phyloP scores from a whole-genome alignment of 495 filamentous ascomycete genomes.

The Opeltia flavorubescens region DNA sequence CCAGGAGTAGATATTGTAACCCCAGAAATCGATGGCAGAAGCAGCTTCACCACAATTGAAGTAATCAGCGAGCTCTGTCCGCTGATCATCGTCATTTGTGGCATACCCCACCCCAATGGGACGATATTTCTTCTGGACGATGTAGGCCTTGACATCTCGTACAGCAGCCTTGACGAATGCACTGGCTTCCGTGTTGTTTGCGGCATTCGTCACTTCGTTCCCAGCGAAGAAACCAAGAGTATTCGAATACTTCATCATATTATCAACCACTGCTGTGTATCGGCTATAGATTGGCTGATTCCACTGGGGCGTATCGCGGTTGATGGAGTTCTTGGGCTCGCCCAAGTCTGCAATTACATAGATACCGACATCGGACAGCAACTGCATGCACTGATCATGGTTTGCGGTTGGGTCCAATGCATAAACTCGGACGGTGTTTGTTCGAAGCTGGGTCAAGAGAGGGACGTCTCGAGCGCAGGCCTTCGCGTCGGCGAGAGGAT shows the following conservation, averaged over 20 bases:
- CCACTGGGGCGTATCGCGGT: slow-evolving; percentile 66
- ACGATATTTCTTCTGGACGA: slow-evolving; percentile 61
- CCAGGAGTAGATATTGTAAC: slow-evolving; percentile 99
- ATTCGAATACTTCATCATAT: slow-evolving; percentile 66
- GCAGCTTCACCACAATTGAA: slow-evolving; percentile 69
- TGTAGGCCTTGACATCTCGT: slow-evolving; percentile 87
- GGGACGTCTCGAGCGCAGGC: slow-evolving; percentile 73
- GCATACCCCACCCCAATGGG: slow-evolving; percentile 87
- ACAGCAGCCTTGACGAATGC: slow-evolving; percentile 95
- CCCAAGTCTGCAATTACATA: slow-evolving; percentile 87
- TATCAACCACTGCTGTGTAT: slow-evolving; percentile 76
- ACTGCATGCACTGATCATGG: slow-evolving; percentile 73
- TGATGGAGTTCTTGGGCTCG: slow-evolving; percentile 66
- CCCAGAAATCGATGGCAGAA: slow-evolving; percentile 82
- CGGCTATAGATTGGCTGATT: slow-evolving; percentile 56
- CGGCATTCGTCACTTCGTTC: slow-evolving; percentile 85
- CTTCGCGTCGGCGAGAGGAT: slow-evolving; percentile 57
- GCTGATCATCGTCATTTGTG: slow-evolving; percentile 82
- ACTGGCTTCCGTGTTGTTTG: slow-evolving; percentile 67
- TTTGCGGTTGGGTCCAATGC: slow-evolving; percentile 67
- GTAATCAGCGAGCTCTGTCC: slow-evolving; percentile 66
- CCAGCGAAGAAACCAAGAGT: slow-evolving; percentile 92
- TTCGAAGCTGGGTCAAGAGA: slow-evolving; percentile 56
- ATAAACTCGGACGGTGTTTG: slow-evolving; percentile 90
- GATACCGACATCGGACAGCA: slow-evolving; percentile 75